These are phyloP conservation scores for Suhomyces chickasaworum DNA, from an alignment of 1,139 yeast species.

Conservation along the genomic window DNA sequence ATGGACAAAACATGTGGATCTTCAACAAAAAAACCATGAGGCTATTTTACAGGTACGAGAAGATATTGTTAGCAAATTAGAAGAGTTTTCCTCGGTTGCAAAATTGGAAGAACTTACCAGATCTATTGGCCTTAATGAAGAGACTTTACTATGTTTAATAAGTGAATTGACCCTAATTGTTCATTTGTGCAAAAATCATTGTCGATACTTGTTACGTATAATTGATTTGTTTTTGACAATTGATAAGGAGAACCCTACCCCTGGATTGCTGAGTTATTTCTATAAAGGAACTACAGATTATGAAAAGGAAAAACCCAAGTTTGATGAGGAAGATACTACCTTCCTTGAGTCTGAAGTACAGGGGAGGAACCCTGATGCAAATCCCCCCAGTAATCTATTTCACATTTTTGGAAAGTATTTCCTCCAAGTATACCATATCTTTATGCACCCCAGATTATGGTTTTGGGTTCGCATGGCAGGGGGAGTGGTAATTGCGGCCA, in stretches of 20 bases:
- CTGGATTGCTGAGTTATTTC: constrained; percentile 19
- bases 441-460: constrained; percentile 30
- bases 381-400: constrained; percentile 27
- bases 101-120: constrained; percentile 21
- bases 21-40: constrained; percentile 24
- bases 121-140: constrained; percentile 24
- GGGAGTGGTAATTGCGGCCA: constrained; percentile 27
- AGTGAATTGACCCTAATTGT: constrained; percentile 32
- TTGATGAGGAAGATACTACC: constrained; percentile 7
- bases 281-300: constrained; percentile 2
- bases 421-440: constrained; percentile 19
- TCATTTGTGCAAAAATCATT: constrained; percentile 25
- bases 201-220: constrained; percentile 20
- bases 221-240: constrained; percentile 30
- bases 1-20: constrained; percentile 16
- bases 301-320: constrained; percentile 3
- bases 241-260: constrained; percentile 31
- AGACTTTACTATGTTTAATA: constrained; percentile 29
- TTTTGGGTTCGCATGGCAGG: constrained; percentile 36
- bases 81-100: constrained; percentile 17
- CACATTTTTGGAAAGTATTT: constrained; percentile 26
- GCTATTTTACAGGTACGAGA: constrained; percentile 18
- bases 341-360: constrained; percentile 18
- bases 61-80: constrained; percentile 12
- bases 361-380: constrained; percentile 34